These are phyloP conservation scores for Huntiella savannae DNA, from an alignment of 2,329 filamentous ascomycete genomes.

Conservation along the genomic window DNA sequence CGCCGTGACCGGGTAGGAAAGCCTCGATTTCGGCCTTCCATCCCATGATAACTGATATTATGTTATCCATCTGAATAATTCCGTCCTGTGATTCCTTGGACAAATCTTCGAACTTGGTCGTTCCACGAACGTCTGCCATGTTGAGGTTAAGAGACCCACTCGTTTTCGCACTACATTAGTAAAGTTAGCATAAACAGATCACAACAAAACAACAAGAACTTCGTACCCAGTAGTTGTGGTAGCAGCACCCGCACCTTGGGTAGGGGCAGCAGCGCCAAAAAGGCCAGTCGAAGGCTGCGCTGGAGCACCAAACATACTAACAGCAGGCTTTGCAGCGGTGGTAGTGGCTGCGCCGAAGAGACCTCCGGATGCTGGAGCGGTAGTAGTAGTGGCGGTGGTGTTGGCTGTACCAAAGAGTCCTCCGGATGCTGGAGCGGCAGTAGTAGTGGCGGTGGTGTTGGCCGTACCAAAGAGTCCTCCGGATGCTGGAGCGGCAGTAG, in stretches of 20 bases:
- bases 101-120: constrained; percentile 82
- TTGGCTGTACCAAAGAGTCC: neutral
- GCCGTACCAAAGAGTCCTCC: neutral
- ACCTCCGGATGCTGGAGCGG: neutral
- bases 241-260: constrained; percentile 3
- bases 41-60: constrained; percentile 62
- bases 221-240: neutral
- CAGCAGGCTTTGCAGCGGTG: constrained; percentile 13
- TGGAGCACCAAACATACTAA: constrained; percentile 11
- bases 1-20: constrained; percentile 38
- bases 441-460: neutral
- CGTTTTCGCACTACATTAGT: constrained; percentile 3
- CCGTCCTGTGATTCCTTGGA: constrained; percentile 62
- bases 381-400: neutral
- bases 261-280: neutral
- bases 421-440: constrained; percentile 6
- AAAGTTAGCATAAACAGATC: neutral
- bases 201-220: neutral
- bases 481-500: neutral
- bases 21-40: constrained; percentile 60
- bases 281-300: constrained; percentile 7
- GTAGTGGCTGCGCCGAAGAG: too few relatives aligned
- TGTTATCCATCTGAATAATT: constrained; percentile 59
- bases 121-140: constrained; percentile 57
- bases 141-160: constrained; percentile 60